phyloP scores from a whole-genome alignment of 257 asterid genomes.

The Petunia secreta region DNA sequence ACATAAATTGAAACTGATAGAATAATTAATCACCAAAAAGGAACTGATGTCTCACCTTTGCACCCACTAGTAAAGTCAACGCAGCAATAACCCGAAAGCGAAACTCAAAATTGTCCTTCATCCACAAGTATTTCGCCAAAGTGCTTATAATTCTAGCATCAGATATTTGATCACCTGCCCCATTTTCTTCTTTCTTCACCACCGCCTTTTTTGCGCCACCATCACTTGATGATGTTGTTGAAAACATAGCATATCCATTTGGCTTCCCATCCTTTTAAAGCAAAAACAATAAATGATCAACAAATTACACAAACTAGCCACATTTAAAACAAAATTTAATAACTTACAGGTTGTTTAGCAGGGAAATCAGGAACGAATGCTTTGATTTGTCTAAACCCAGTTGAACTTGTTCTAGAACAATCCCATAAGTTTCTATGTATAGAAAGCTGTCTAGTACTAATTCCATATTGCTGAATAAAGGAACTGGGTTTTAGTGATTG shows the following conservation, averaged over 20 bases:
- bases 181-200: slow-evolving; percentile 42
- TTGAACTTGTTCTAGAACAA: slow-evolving; percentile 47
- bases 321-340: not conserved
- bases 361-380: slow-evolving; percentile 75
- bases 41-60: slow-evolving; percentile 46
- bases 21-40: not conserved
- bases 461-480: slow-evolving; percentile 27
- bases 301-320: not conserved
- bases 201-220: slow-evolving; percentile 36
- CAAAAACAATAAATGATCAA: slow-evolving; percentile 15
- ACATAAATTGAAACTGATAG: too few species aligned
- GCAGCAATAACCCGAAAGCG: slow-evolving; percentile 84
- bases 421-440: slow-evolving; percentile 46
- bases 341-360: slow-evolving; percentile 52
- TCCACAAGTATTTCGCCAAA: slow-evolving; percentile 81
- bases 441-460: slow-evolving; percentile 43
- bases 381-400: slow-evolving; percentile 44
- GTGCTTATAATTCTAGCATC: slow-evolving; percentile 65
- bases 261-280: slow-evolving; percentile 42
- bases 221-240: slow-evolving; percentile 45
- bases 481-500: slow-evolving; percentile 9
- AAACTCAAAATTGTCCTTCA: slow-evolving; percentile 84
- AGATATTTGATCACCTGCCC: slow-evolving; percentile 41
- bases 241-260: slow-evolving; percentile 63
- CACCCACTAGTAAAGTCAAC: slow-evolving; percentile 79